A percentile compares a stretch with the other conserved stretches of the same genome.
These are phyloP conservation scores for Tylopilus cervinicoccineus DNA, from an alignment of 768 basidiomycete species.

Conservation along the genomic window DNA sequence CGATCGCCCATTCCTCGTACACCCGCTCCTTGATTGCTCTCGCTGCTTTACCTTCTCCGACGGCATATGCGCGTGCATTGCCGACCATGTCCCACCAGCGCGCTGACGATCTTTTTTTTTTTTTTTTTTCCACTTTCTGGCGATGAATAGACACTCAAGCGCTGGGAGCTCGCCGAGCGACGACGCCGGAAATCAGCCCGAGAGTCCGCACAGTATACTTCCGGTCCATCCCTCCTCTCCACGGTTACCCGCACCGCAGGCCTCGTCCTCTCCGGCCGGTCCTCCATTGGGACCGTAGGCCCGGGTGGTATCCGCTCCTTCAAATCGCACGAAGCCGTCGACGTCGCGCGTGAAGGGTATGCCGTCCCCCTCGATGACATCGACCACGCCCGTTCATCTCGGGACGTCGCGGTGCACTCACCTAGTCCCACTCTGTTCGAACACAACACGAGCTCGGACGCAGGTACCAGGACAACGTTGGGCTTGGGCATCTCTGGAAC, in stretches of 20 bases:
- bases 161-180: constrained; percentile 77
- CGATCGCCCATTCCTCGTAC: background rate
- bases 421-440: constrained; percentile 18
- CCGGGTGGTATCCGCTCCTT: constrained; percentile 39
- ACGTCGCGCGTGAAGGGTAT: constrained; percentile 30
- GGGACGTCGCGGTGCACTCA: constrained; percentile 35
- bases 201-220: constrained; percentile 38
- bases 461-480: background rate
- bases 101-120: constrained; percentile 1
- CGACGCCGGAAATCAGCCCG: constrained; percentile 71
- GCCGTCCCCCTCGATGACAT: constrained; percentile 53
- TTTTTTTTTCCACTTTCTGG: background rate
- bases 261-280: constrained; percentile 48
- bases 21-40: background rate
- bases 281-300: constrained; percentile 26
- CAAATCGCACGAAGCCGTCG: constrained; percentile 49
- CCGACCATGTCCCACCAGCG: background rate
- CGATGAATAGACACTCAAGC: constrained; percentile 56
- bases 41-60: background rate
- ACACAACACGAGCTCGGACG: constrained; percentile 14
- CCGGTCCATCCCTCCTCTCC: constrained; percentile 45
- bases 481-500: constrained; percentile 22
- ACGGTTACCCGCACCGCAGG: constrained; percentile 59
- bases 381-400: constrained; percentile 31
- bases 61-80: background rate